phyloP scores from a whole-genome alignment of 768 basidiomycete species.

The Mycena epipterygia region DNA sequence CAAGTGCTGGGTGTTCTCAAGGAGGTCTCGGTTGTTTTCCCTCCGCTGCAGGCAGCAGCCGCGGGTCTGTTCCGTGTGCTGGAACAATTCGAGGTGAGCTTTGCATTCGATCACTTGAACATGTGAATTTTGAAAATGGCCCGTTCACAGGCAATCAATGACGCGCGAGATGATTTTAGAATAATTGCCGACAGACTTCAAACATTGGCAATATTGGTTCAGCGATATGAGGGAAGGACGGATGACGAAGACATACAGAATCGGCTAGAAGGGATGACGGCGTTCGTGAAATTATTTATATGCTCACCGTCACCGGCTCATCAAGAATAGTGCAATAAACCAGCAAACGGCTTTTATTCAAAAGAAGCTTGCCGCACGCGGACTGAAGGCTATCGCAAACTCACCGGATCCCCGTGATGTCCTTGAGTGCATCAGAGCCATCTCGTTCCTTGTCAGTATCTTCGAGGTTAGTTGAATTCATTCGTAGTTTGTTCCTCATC shows the following conservation, averaged over 20 bases:
- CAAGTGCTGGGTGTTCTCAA: too few species aligned
- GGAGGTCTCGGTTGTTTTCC: too few species aligned
- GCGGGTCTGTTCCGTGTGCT: too few species aligned
- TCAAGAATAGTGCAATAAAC: neutral
- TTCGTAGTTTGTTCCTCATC: neutral
- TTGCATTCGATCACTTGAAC: too few species aligned
- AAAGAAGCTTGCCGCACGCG: neutral
- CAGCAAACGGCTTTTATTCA: neutral
- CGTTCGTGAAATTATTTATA: too few species aligned
- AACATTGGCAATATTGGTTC: neutral
- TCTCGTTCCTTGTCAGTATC: neutral
- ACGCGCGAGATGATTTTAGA: neutral
- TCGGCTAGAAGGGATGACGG: neutral
- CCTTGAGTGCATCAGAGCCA: neutral
- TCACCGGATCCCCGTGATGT: neutral
- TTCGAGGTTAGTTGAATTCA: neutral
- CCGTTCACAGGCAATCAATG: neutral
- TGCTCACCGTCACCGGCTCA: neutral
- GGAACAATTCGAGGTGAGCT: too few species aligned
- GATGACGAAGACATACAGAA: neutral
- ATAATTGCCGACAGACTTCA: neutral
- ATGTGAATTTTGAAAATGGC: too few species aligned
- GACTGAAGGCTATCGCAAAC: neutral
- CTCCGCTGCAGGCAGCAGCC: too few species aligned
- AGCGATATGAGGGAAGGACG: neutral